Base-by-base conservation (phyloP, 1,284 basidiomycete species). In the Cutaneotrichosporon spelunceum region DNA sequence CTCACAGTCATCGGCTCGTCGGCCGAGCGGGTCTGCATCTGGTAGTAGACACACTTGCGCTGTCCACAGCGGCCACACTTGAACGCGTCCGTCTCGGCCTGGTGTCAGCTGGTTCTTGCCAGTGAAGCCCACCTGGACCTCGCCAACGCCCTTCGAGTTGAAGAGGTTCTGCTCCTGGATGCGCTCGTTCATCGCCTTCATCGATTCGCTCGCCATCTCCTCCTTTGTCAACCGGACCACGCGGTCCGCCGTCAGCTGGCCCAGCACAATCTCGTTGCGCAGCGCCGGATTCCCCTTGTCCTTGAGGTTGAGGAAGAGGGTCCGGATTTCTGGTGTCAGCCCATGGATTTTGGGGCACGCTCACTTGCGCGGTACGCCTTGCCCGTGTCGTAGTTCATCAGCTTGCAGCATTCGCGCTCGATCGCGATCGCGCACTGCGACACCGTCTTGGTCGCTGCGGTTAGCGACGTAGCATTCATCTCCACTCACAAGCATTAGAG, bases 41-140 rank as follows among this genome's bases (percentile, higher is more conserved):
- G 93, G 70, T 92, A 89, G 74, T 96, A 96, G 53, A 89, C 86
- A 70, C 91, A 93, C 81, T 93, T 91, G 69, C 90, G 82, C 82
- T 91, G 88, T 68, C 91, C 91, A 86, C 95, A 99, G 70, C 91
- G 86, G 21, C 86, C 84, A 73, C 96, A 99, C 77, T 98, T 93
- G 89, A 99, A 99, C 1, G 93, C 93, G 69, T 95, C 93, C 0
- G 96, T 99, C 78, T 99, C 95, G 16, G 95, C 94, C 78, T 83
- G 78, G 2, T 36, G 24, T 42, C 23, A 48, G 55, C 24, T 26
- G 2, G 16, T 1, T 4, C 13, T n/a, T 4, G 2, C 4, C 2
- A 6, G 19, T 8, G 5, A 3, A 10, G 68, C 74, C 49, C 42
- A 77, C 75, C 63, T 91, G 86, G 61, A 87, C 88, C 67, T 94